Conservation (phyloP, 2,329 filamentous ascomycete species). For the Colletotrichum neosansevieriae region DNA sequence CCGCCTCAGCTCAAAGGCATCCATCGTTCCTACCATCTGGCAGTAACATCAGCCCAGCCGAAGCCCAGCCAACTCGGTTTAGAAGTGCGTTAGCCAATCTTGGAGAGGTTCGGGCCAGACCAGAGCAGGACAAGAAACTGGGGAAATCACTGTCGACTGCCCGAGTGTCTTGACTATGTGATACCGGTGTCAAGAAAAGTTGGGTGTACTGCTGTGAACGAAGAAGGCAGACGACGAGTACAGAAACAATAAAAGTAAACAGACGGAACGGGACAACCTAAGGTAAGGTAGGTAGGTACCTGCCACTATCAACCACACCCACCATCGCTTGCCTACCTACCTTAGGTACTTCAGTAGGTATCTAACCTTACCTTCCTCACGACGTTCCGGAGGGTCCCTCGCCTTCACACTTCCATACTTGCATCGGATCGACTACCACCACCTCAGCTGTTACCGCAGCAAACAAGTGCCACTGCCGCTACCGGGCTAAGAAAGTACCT, state of each 20-base stretch:
- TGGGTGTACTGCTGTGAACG: background rate
- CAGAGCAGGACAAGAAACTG: constrained; percentile 3
- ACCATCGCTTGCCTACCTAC: background rate
- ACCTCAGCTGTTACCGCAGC: background rate
- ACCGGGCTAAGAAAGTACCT: constrained; percentile 1
- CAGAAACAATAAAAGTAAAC: background rate
- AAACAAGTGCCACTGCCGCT: constrained; percentile 9
- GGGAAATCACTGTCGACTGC: background rate
- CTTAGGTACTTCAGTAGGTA: too few relatives aligned
- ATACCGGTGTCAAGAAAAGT: background rate
- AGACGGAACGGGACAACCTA: background rate
- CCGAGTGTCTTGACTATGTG: background rate
- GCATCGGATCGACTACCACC: background rate
- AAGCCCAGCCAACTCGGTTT: constrained; percentile 20
- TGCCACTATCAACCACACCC: too few relatives aligned
- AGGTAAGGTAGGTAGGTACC: too few relatives aligned
- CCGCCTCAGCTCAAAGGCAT: constrained; percentile 6
- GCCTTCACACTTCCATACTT: background rate
- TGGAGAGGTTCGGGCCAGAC: background rate
- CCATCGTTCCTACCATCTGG: background rate
- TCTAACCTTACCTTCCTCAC: too few relatives aligned
- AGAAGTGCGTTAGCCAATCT: background rate
- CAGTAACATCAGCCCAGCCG: background rate
- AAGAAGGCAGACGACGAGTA: background rate
- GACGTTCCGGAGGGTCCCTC: background rate